A percentile compares a stretch with the other conserved stretches of the same genome.
These are phyloP conservation scores for Lanmaoa rubissima DNA, from an alignment of 768 basidiomycete genomes.

Conservation along the genomic window DNA sequence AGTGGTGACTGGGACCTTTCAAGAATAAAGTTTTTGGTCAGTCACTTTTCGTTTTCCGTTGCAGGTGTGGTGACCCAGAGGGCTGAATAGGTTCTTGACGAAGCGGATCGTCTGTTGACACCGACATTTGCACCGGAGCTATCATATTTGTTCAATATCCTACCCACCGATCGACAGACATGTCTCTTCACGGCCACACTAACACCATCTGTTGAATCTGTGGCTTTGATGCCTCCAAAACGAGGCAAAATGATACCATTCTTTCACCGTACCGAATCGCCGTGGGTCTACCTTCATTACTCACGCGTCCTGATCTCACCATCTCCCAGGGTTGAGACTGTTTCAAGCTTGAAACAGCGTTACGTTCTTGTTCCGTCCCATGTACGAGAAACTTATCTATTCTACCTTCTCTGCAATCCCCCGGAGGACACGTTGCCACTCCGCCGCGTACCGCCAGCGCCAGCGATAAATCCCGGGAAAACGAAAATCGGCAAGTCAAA, in stretches of 20 bases:
- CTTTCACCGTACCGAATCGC: constrained; percentile 72
- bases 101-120: constrained; percentile 91
- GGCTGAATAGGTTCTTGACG: constrained; percentile 76
- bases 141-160: constrained; percentile 65
- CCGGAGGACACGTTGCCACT: constrained; percentile 73
- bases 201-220: constrained; percentile 77
- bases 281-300: constrained; percentile 45
- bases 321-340: constrained; percentile 74
- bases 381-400: constrained; percentile 89
- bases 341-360: constrained; percentile 80
- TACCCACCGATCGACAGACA: constrained; percentile 90
- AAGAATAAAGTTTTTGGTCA: constrained; percentile 80
- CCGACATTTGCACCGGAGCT: constrained; percentile 88
- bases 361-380: constrained; percentile 94
- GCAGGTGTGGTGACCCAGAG: not conserved
- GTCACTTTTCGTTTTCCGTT: constrained; percentile 15
- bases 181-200: constrained; percentile 96
- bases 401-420: constrained; percentile 84
- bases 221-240: constrained; percentile 70
- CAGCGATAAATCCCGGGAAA: constrained; percentile 9
- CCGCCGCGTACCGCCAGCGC: constrained; percentile 61
- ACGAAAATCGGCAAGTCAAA: constrained; percentile 36
- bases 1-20: constrained; percentile 80
- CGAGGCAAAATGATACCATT: constrained; percentile 86
- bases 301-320: not conserved